Base-by-base conservation (phyloP, 1,284 basidiomycete genomes). In the Boletus calvinii region DNA sequence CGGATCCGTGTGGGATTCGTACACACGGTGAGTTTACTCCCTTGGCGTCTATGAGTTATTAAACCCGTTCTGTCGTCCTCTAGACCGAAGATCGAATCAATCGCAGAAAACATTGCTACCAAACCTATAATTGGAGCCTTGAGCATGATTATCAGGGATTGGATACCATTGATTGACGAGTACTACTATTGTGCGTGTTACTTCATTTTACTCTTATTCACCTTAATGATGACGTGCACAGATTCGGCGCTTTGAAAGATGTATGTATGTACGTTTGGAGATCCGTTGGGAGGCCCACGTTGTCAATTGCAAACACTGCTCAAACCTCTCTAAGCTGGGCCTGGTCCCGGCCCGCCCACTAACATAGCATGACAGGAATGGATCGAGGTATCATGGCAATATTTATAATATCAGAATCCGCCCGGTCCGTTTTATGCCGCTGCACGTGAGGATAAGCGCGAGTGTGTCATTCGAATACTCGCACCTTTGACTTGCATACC, bases 91-190 rank as follows among this genome's bases (percentile, higher is more conserved):
- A 65, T 93, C 59, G 79, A 87, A 67, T 73, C 76, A 10, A 68
- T 90, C 63, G 80, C 81, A 60, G 72, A 81, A 42, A 73, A 70
- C 40, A 79, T 86, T 22, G 77, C 84, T 17, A 75, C 77, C 54
- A 78, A 81, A 46, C 92, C 93, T 22, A 55, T 96, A 34, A 63
- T 98, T 24, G 85, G 88, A 24, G 66, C 96, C 46, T 71, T 94
- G 30, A 83, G 91, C 51, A 84, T 85, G 20, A 75, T 97, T 50
- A 71, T 94, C 55, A 84, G 84, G 59, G 94, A 95, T 64, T 98
- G 95, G 87, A 81, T 97, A 58, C 93, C 93, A 10, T 74, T 98
- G 62, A 92, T 98, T 58, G 90, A 98, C 70, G 91, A 94, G 67
- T 96, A 96, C 74, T 89, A 96, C 75, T 97, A 94, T 76, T 97